Percentiles rank a stretch among this genome's conserved stretches.
These are phyloP conservation scores for Pichia sp. DNA, from an alignment of 1,139 yeast species.

Conservation along the genomic window DNA sequence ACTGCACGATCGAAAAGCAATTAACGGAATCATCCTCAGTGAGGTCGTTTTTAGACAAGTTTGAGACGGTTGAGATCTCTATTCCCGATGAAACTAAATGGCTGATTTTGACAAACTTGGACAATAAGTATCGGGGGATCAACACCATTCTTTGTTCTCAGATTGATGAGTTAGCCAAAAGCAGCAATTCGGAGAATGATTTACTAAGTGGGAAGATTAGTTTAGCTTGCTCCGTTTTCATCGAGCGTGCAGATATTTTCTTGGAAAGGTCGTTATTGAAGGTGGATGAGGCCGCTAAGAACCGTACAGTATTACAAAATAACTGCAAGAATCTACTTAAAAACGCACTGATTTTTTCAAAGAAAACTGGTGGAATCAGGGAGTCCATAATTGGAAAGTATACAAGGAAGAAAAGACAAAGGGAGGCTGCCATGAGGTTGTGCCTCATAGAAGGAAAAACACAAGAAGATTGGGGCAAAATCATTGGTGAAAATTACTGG, in stretches of 20 bases:
- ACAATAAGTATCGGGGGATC: conserved; percentile 37
- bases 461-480: conserved; percentile 37
- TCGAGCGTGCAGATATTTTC: conserved; percentile 52
- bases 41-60: conserved; percentile 41
- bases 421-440: conserved; percentile 45
- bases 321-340: conserved; percentile 44
- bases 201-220: conserved; percentile 32
- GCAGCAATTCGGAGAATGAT: conserved; percentile 35
- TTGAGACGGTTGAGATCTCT: conserved; percentile 26
- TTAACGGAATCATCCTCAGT: conserved; percentile 44
- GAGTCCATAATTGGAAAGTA: conserved; percentile 45
- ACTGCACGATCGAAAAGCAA: conserved; percentile 29
- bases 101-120: conserved; percentile 41
- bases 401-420: conserved; percentile 39
- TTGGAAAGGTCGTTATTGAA: conserved; percentile 43
- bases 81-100: conserved; percentile 33
- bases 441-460: conserved; percentile 43
- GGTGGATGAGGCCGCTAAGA: conserved; percentile 31
- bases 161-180: conserved; percentile 23
- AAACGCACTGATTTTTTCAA: conserved; percentile 45
- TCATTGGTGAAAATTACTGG: conserved; percentile 28
- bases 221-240: conserved; percentile 41
- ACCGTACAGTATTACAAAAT: conserved; percentile 33
- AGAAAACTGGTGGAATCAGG: conserved; percentile 47
- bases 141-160: conserved; percentile 34